These are phyloP conservation scores for Trichopus zeylanicus DNA, from an alignment of 116 monocot genomes.

Conservation along the genomic window DNA sequence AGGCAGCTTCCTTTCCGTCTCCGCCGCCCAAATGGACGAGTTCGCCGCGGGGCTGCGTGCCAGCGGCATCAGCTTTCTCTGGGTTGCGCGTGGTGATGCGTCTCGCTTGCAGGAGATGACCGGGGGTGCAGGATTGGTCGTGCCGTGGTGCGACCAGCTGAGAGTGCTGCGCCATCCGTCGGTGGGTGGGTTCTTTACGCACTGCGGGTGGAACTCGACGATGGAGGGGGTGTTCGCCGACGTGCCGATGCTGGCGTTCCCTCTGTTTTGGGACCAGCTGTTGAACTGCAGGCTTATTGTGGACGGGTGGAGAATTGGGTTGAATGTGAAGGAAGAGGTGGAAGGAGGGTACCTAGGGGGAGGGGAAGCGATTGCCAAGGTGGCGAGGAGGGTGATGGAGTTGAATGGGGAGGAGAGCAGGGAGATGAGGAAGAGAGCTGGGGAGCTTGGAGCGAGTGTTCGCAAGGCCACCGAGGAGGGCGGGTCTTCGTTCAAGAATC, in stretches of 20 bases:
- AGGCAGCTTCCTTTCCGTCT: constrained; percentile 64
- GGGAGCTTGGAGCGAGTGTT: constrained; percentile 17
- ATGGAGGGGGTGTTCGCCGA: constrained; percentile 52
- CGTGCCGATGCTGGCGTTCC: constrained; percentile 50
- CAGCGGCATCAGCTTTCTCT: constrained; percentile 38
- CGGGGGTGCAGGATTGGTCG: constrained; percentile 26
- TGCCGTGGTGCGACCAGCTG: constrained; percentile 76
- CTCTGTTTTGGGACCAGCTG: constrained; percentile 44
- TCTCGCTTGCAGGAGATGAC: constrained; percentile 21
- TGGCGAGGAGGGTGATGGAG: constrained; percentile 52
- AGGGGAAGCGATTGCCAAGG: constrained; percentile 34
- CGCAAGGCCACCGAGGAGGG: constrained; percentile 15
- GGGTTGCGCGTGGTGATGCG: constrained; percentile 38
- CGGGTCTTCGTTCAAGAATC: too few species aligned
- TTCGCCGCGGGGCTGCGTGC: constrained; percentile 34
- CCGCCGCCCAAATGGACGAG: constrained; percentile 46
- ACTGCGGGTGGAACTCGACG: constrained; percentile 79
- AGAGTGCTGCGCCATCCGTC: constrained; percentile 49
- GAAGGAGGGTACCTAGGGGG: constrained; percentile 12
- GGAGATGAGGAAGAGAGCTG: constrained; percentile 27
- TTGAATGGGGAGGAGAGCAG: constrained; percentile 27
- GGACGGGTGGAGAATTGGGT: constrained; percentile 51
- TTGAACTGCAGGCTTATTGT: constrained; percentile 23
- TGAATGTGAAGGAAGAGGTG: constrained; percentile 28
- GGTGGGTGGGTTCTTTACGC: constrained; percentile 59